Conservation (phyloP, 805 yeast species). For the Yarrowia porcina region DNA sequence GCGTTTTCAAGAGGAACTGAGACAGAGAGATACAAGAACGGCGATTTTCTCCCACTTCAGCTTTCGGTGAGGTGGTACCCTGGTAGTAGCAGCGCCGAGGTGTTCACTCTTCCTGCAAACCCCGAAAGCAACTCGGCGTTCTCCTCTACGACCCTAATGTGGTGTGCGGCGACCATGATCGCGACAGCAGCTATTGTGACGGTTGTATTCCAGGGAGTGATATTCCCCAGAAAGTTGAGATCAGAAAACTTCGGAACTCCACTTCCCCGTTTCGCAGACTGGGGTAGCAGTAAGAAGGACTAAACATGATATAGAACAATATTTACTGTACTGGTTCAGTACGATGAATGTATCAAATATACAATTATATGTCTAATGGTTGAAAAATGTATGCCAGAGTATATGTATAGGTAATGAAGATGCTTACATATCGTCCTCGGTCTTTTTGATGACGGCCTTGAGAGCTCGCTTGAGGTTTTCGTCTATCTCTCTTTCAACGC, state of each 20-base stretch:
- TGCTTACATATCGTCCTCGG: slow-evolving; percentile 5
- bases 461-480: slow-evolving; percentile 29
- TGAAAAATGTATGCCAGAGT: too few relatives aligned
- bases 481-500: slow-evolving; percentile 25
- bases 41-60: slow-evolving; percentile 55
- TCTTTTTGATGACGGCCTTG: slow-evolving; percentile 27
- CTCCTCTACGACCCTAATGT: slow-evolving; percentile 26
- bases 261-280: slow-evolving; percentile 8
- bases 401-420: neutral
- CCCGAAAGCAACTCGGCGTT: slow-evolving; percentile 24
- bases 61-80: slow-evolving; percentile 58
- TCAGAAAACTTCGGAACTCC: slow-evolving; percentile 22
- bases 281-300: slow-evolving; percentile 23
- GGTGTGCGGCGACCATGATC: slow-evolving; percentile 23
- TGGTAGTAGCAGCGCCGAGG: slow-evolving; percentile 13
- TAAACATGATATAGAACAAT: neutral
- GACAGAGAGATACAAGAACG: slow-evolving; percentile 61
- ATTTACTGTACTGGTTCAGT: too few relatives aligned
- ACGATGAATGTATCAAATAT: too few relatives aligned
- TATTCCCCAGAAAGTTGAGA: slow-evolving; percentile 25
- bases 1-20: slow-evolving; percentile 63
- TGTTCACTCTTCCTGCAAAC: slow-evolving; percentile 26
- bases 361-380: too few relatives aligned
- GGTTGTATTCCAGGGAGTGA: slow-evolving; percentile 23
- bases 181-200: slow-evolving; percentile 25